Evolutionary conservation across 805 yeast genomes (phyloP).

Genomic region (Wickerhamomyces alni): DNA sequence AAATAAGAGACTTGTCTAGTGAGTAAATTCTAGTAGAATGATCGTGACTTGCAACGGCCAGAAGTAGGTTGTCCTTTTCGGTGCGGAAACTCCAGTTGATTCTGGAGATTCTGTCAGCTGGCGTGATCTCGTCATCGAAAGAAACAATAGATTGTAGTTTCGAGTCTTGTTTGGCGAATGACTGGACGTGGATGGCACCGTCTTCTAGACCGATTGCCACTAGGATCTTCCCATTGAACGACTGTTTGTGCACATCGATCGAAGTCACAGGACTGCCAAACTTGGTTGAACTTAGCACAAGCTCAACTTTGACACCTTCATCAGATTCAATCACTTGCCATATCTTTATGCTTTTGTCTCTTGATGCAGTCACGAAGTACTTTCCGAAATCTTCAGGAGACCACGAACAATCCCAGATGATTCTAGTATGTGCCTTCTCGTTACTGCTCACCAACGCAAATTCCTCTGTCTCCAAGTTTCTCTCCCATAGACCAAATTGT

Average conservation of each 20-base stretch:
- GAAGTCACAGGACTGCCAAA: conserved; percentile 61
- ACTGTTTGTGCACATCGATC: conserved; percentile 39
- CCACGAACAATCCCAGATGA: conserved; percentile 96
- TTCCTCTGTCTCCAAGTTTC: conserved; percentile 30
- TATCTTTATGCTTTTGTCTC: conserved; percentile 74
- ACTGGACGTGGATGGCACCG: conserved; percentile 50
- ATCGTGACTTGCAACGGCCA: conserved; percentile 66
- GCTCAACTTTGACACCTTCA: conserved; percentile 26
- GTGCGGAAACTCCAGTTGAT: conserved; percentile 45
- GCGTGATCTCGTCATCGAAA: conserved; percentile 38
- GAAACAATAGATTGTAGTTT: conserved; percentile 25
- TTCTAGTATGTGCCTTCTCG: conserved; percentile 82
- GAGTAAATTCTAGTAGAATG: conserved; percentile 42
- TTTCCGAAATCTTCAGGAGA: conserved; percentile 41
- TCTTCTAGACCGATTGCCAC: conserved; percentile 67
- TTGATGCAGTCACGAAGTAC: conserved; percentile 77
- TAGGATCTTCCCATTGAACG: conserved; percentile 25
- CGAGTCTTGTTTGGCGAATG: conserved; percentile 24
- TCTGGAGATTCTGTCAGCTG: conserved; percentile 58
- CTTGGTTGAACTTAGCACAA: conserved; percentile 33
- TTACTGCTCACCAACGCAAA: conserved; percentile 35
- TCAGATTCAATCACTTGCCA: conserved; percentile 45
- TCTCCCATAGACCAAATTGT: conserved; percentile 69
- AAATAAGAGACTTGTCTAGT: conserved; percentile 7
- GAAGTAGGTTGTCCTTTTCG: conserved; percentile 21